A percentile compares a stretch with the other conserved stretches of the same genome.
Evolutionary conservation across 257 asterid genomes (phyloP).

Genomic region (Solanum lignicaule): DNA sequence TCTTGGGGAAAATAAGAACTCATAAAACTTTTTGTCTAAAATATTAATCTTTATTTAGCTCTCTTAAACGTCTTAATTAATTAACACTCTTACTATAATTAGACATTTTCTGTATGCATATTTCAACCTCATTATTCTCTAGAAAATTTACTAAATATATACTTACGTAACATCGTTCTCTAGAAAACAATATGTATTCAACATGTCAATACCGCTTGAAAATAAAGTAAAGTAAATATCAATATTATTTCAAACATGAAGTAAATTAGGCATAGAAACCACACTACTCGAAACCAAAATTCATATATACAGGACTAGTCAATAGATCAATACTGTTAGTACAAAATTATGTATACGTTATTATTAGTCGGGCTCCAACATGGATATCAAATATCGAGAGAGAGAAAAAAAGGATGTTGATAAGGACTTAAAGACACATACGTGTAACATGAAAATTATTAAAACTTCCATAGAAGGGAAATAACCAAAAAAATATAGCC

Average conservation of each 20-base stretch:
- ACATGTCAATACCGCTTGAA: neutral
- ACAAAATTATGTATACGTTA: neutral
- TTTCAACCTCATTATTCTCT: neutral
- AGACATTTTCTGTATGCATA: neutral
- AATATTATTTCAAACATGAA: neutral
- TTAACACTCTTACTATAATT: neutral
- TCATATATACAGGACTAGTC: neutral
- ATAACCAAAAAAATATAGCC: neutral
- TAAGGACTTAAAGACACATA: neutral
- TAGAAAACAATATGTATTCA: neutral
- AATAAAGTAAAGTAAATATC: neutral
- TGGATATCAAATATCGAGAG: too few relatives aligned
- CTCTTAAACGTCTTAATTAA: neutral
- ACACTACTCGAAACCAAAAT: neutral
- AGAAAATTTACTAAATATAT: neutral
- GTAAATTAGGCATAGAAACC: neutral
- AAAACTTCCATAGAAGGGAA: neutral
- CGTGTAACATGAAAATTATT: neutral
- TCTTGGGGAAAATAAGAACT: neutral
- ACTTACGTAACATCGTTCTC: neutral
- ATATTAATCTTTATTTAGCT: neutral
- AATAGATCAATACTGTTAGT: fast-evolving
- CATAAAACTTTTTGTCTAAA: too few relatives aligned
- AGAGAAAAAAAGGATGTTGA: neutral
- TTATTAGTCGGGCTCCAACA: too few relatives aligned